Base-by-base conservation (phyloP, 139 green algal species). In the Haematococcus lacustris region DNA sequence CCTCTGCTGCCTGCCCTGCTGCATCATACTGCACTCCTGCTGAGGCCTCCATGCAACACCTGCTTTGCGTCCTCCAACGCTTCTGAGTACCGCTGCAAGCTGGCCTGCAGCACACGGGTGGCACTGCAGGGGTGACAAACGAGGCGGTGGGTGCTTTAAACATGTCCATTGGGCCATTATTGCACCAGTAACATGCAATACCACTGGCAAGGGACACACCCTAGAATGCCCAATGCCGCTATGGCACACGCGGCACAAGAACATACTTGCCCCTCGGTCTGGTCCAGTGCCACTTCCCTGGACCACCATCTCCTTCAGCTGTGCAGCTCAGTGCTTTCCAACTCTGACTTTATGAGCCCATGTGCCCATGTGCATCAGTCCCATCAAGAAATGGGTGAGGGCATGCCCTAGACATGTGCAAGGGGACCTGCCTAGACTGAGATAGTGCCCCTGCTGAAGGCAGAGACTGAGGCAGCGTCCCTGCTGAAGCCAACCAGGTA, bases 11-110 rank as follows among this genome's bases (percentile, higher is more conserved):
- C 43, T 28, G 43, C 47, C 13, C 13, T 57, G 47, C 47, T 21
- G 21, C 47, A 13, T 57, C 21, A 28, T 57, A 64, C 57, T 64
- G 25, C 17, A 4, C 26, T 37, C 4, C 60, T 17, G 23, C n/a
- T n/a, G n/a, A n/a, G 47, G 13, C 47, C 47, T 57, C 21, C 47
- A 30, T 30, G 53, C 30, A 73, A 51, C 40, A 90, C 86, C 83
- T 93, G 91, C 34, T 92, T 60, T 7, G 91, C 95, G 71, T 98
- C 95, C 25, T 79, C 78, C 38, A 99, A 77, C 0, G 95, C 95
- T 0, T 87, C 82, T 2, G 86, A 53, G 68, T 92, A 99, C 1
- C 84, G 38, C 32, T 90, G 75, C 23, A 97, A 71, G 73, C 86
- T 93, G 0, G 88, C 88, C 83, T 94, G 86, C 73, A 76, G 7